Percentiles rank a stretch among this genome's conserved stretches.
These are phyloP conservation scores for Cyamopsis tetragonoloba DNA, from an alignment of 306 rosid genomes.

Conservation along the genomic window DNA sequence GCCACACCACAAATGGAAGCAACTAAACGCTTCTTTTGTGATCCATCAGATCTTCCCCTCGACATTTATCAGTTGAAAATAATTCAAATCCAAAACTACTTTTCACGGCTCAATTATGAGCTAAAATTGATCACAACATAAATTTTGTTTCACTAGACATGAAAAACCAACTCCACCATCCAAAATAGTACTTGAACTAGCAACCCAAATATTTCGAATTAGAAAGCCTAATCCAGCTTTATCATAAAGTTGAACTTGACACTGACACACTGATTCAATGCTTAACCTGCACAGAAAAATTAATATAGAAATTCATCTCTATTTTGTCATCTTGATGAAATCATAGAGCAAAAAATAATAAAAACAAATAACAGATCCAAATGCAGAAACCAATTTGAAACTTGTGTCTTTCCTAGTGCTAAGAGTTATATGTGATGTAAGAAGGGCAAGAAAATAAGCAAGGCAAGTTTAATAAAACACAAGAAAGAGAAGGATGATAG, in stretches of 20 bases:
- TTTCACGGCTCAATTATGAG: constrained; percentile 12
- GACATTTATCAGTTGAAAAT: constrained; percentile 33
- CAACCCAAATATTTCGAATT: background rate
- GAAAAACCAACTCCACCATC: constrained; percentile 20
- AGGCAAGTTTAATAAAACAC: background rate
- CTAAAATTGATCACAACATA: constrained; percentile 21
- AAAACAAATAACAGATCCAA: background rate
- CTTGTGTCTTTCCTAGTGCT: background rate
- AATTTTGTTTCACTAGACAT: constrained; percentile 25
- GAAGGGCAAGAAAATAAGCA: background rate
- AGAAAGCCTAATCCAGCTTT: background rate
- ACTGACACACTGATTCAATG: background rate
- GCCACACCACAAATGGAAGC: constrained; percentile 34
- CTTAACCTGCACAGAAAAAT: constrained; percentile 25
- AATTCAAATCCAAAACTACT: background rate
- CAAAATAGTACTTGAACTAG: constrained; percentile 9
- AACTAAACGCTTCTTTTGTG: constrained; percentile 40
- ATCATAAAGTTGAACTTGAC: background rate
- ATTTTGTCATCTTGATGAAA: background rate
- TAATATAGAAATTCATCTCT: background rate
- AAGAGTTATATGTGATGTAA: background rate
- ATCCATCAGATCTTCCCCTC: constrained; percentile 43
- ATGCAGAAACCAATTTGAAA: background rate
- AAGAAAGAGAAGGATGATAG: background rate
- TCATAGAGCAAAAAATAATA: background rate